A percentile compares a stretch with the other conserved stretches of the same genome.
Conservation (phyloP, 1,284 basidiomycete genomes). For the Ceratobasidium theobromae region DNA sequence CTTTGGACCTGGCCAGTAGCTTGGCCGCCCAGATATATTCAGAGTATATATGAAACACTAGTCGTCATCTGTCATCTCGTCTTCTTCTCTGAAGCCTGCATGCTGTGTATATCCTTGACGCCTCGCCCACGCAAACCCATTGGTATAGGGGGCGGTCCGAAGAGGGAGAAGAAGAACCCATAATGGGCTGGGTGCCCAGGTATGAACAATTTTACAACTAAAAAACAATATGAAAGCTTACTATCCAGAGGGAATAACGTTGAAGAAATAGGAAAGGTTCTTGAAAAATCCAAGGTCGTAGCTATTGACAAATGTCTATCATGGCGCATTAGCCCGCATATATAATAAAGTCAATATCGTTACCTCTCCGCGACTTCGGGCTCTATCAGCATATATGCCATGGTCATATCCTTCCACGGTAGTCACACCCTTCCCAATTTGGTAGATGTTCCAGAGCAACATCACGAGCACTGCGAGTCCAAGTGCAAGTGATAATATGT, state of each 20-base stretch:
- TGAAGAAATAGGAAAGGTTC: constrained; percentile 89
- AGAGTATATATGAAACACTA: neutral
- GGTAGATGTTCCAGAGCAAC: constrained; percentile 77
- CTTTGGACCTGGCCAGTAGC: neutral
- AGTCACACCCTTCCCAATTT: constrained; percentile 79
- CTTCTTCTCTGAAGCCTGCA: constrained; percentile 48
- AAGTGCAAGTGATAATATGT: constrained; percentile 74
- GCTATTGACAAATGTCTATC: constrained; percentile 80
- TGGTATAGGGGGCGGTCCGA: constrained; percentile 76
- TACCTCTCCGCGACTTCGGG: constrained; percentile 70
- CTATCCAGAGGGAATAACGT: constrained; percentile 78
- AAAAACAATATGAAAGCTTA: constrained; percentile 47
- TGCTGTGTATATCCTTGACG: constrained; percentile 53
- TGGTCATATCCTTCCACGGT: constrained; percentile 91
- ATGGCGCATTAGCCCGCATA: neutral
- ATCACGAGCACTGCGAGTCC: constrained; percentile 81
- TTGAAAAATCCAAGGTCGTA: constrained; percentile 80
- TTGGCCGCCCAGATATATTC: too few species aligned
- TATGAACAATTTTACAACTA: constrained; percentile 1
- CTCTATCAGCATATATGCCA: constrained; percentile 71
- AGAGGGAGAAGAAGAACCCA: constrained; percentile 82
- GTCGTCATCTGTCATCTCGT: constrained; percentile 52
- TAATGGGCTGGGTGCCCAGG: constrained; percentile 53
- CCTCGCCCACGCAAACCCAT: constrained; percentile 83
- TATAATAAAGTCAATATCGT: constrained; percentile 37